Base-by-base conservation (phyloP, 805 yeast genomes). In the Deakozyma indianensis region DNA sequence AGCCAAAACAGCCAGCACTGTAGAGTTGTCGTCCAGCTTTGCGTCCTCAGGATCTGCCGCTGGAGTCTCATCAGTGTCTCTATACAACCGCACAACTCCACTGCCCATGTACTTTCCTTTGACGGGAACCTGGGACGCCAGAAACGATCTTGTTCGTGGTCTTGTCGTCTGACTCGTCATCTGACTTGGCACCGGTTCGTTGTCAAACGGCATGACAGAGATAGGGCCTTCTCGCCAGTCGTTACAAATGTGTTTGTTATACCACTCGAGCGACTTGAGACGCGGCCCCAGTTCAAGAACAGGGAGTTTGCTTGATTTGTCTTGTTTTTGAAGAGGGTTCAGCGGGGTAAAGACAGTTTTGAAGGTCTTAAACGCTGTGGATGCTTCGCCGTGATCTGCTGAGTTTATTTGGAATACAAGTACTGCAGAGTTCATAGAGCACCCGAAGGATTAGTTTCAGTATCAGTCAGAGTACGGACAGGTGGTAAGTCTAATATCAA, bases 1-100 rank as follows among this genome's bases (percentile, higher is more conserved):
- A 0, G 94, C 87, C n/a, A 86, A 61, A 18, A 86, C 82, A 1
- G 90, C 78, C 3, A 84, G 75, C 64, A 82, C 80, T 1, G 86
- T 47, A 18, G 45, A 44, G 4, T 41, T 14, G 14, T 25, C 28
- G 28, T 25, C 28, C 14, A 9, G 14, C 14, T 14, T 14, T 7
- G 7, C 28, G 28, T 9, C 28, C 25, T 53, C 53, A 5, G 55
- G 49, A 15, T 57, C 54, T 3, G 42, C 40, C 20, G 44, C 46
- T 7, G 40, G 46, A 3, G 47, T 51, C 4, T 46, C 57, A 4
- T 47, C 45, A 4, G 38, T 32, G 3, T 47, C 50, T 9, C 45
- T 32, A 21, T 68, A 86, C 4, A 86, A 64, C 41, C 83, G 67
- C 4, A 86, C 75, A 4, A 81, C 77, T 0, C 95, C 95, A 45